Conservation (phyloP, 2,329 filamentous ascomycete species). For the Penicillium sp. region DNA sequence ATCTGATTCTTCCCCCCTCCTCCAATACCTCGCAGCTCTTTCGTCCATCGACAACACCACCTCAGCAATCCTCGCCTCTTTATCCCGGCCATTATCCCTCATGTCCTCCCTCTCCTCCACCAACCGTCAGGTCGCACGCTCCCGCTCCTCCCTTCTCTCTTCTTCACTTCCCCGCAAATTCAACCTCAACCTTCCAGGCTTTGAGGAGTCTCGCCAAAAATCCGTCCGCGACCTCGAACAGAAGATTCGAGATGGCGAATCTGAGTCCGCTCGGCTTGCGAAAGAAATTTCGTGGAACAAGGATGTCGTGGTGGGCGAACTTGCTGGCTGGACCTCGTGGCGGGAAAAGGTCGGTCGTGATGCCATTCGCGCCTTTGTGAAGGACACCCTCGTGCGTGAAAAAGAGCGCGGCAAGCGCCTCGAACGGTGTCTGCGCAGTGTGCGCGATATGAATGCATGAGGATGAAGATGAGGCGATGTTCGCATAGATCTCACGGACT, state of each 20-base stretch:
- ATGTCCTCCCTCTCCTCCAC: slow-evolving; percentile 72
- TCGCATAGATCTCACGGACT: slow-evolving; percentile 10
- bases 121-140: slow-evolving; percentile 73
- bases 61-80: slow-evolving; percentile 71
- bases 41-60: slow-evolving; percentile 80
- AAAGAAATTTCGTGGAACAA: slow-evolving; percentile 87
- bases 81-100: slow-evolving; percentile 73
- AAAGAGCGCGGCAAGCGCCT: slow-evolving; percentile 74
- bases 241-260: slow-evolving; percentile 65
- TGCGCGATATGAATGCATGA: slow-evolving; percentile 38
- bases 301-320: slow-evolving; percentile 83
- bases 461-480: background rate
- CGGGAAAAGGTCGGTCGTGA: slow-evolving; percentile 72
- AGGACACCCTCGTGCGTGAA: slow-evolving; percentile 75
- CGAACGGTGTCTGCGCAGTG: slow-evolving; percentile 68
- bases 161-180: slow-evolving; percentile 46
- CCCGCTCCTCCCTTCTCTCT: slow-evolving; percentile 70
- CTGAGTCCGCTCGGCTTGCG: slow-evolving; percentile 69
- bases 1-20: slow-evolving; percentile 66
- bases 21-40: slow-evolving; percentile 69
- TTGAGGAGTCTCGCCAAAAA: slow-evolving; percentile 83
- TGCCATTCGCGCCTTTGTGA: slow-evolving; percentile 72
- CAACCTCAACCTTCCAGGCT: slow-evolving; percentile 45
- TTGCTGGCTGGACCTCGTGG: slow-evolving; percentile 91
- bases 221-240: slow-evolving; percentile 80